Evolutionary conservation across 108 stramenopile genomes (phyloP), one percentile per base, ranked within the genome.

Genomic region (Fistulifera pelliculosa): DNA sequence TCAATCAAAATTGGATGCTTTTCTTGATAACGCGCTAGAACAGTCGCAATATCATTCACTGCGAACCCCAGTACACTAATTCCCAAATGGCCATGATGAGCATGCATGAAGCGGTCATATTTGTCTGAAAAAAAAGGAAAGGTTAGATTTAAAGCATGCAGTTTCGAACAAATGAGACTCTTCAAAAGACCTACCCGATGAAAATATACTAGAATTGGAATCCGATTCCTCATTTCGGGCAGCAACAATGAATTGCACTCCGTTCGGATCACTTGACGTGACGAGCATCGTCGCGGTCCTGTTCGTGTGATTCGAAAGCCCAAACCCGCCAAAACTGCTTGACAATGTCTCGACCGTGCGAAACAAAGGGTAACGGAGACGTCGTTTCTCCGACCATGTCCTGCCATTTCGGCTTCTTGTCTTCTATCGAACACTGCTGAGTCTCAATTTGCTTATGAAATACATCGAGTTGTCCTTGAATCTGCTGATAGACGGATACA

Each of bases 291-390:
- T 28, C 52, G 75, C 5, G 85, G 82, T 41, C 56, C 58, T 25
- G 25, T 41, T 43, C 78, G 84, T 0, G 85, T 86, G 24, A 93
- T 70, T 11, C 91, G 75, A 56, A 86, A 88, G 10, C 87, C 87
- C 41, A 93, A 73, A 11, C 86, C 91, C 16, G 73, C 77, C 54
- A 93, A 38, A 88, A 47, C 60, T 93, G 91, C 58, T 77, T 74
- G 25, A 93, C 75, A 0, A 88, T 58, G 68, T 86, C 86, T 1
- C 84, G 74, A 38, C 66, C 64, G 38, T 90, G 83, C 10, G 81
- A 50, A 1, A 44, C 40, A 62, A 80, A 89, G 1, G 15, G 38
- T 38, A 44, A 16, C 14, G 49, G 14, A 15, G 42, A 19, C 23
- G 24, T 47, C 23, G 6, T 13, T 15, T n/a, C n/a, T n/a, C 38